Base-by-base conservation (phyloP, 1,284 basidiomycete genomes). In the Austroboletus novae-zelandiae region DNA sequence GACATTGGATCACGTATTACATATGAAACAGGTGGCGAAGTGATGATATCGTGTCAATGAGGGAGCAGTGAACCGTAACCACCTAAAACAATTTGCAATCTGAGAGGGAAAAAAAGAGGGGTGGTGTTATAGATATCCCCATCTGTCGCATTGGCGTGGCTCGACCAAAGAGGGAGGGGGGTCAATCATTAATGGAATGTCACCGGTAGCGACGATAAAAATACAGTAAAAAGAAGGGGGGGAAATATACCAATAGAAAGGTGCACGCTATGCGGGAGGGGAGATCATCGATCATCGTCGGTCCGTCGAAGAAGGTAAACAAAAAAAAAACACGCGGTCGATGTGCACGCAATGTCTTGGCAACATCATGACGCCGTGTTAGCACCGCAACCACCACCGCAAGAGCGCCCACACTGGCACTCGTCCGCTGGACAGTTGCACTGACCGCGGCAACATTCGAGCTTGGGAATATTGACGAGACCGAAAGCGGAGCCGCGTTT, bases 371-470 rank as follows among this genome's bases (percentile, higher is more conserved):
- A 39, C 17, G 37, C 29, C 9, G 41, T 13, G 11, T 4, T 15
- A 34, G 8, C 43, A 25, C 23, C 43, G 30, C 51, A 62, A 20
- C 44, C 48, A 15, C 54, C 52, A 40, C 40, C 39, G 23, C 63
- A 59, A 40, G 63, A 61, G 29, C 27, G 49, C 20, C 46, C 47
- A 25, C 54, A 66, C 14, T 55, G 45, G 18, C 65, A 67, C n/a
- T 31, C 40, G 23, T 32, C 44, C 4, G 36, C 25, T 17, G 66
- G 48, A 62, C 84, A 85, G 29, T 58, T 67, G 56, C 85, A 85
- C 35, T 69, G 67, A 3, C 84, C 83, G 4, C 75, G 77, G 61
- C 84, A 86, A 57, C 83, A 86, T 58, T 83, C 77, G 51, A 86
- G 69, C 62, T 82, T 84, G n/a, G 84, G 84, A 13, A 86, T 59